Base-by-base conservation (phyloP, 2,329 filamentous ascomycete genomes). In the Fusarium nelsonii region DNA sequence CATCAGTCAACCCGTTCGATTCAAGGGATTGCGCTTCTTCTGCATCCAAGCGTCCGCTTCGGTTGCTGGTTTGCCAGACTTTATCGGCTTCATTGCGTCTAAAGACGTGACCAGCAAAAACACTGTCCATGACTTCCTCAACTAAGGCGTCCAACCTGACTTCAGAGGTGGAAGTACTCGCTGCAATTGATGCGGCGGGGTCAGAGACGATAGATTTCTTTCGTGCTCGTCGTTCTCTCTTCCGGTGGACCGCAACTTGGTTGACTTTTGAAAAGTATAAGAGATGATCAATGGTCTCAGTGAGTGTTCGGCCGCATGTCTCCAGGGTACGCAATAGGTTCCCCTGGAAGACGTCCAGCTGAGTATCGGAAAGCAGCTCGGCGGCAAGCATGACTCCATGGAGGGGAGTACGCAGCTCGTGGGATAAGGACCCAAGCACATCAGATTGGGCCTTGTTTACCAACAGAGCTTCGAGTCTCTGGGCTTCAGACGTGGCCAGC, bases 401-500 rank as follows among this genome's bases (percentile, higher is more conserved):
- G 1, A 90, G 77, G 0, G 88, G 88, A 5, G 85, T 88, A 7
- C 88, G 81, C 23, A 90, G 77, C 71, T 90, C 88, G 71, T 90
- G 88, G 8, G 85, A 88, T 14, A 90, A 84, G 3, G 85, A 88
- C 2, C 85, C 84, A 20, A 90, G 83, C 46, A 88, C 84, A 56
- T 89, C 86, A 1, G 84, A 83, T 71, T 88, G 88, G 39, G 85
- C 84, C 59, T 79, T 82, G 49, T 83, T 81, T 2, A 80, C 78
- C 12, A 75, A 72, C 5, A 75, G 54, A 1, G 78, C 71, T 18
- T 81, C 76, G 18, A 87, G 68, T 4, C 84, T 79, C 1, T 83
- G 81, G 7, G 89, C 78, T 60, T 90, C 87, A 0, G 85, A 82
- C 84, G 88, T 88, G 26, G 87, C 84, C 2, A 84, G 83, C 54